These are phyloP conservation scores for Turritis glabra DNA, from an alignment of 345 rosid genomes.

Conservation along the genomic window DNA sequence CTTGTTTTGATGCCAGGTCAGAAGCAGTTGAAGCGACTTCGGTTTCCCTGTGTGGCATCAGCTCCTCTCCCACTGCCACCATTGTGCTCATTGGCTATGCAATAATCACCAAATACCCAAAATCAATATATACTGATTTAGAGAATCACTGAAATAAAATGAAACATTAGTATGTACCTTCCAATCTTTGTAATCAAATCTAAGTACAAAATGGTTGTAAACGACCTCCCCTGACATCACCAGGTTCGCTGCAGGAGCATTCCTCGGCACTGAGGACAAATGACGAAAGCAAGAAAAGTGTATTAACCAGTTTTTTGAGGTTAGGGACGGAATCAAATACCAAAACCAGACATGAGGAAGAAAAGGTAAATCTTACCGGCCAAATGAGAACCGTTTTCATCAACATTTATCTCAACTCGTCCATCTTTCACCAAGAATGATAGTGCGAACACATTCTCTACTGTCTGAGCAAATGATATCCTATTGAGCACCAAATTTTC, in stretches of 20 bases:
- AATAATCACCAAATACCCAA: neutral
- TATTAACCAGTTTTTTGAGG: slow-evolving; percentile 21
- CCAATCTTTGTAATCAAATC: slow-evolving; percentile 84
- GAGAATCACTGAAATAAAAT: neutral
- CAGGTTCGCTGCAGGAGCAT: slow-evolving; percentile 63
- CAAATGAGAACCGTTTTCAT: slow-evolving; percentile 59
- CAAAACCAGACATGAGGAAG: neutral
- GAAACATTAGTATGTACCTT: slow-evolving; percentile 45
- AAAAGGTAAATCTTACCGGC: slow-evolving; percentile 51
- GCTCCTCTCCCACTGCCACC: slow-evolving; percentile 63
- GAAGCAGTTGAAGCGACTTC: neutral
- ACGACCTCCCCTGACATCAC: slow-evolving; percentile 56
- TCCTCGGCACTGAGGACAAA: slow-evolving; percentile 57
- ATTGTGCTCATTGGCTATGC: slow-evolving; percentile 50
- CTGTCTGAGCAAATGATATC: slow-evolving; percentile 77
- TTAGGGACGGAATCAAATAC: neutral
- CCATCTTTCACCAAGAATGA: slow-evolving; percentile 92
- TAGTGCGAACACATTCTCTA: slow-evolving; percentile 82
- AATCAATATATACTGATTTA: neutral
- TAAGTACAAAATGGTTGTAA: slow-evolving; percentile 69
- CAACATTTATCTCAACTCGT: slow-evolving; percentile 56
- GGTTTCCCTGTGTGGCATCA: slow-evolving; percentile 58
- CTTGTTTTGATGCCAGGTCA: too few species aligned
- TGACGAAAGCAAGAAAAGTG: neutral
- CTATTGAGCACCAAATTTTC: slow-evolving; percentile 72